Base-by-base conservation (phyloP, 306 rosid genomes). In the Sophora flavescens region DNA sequence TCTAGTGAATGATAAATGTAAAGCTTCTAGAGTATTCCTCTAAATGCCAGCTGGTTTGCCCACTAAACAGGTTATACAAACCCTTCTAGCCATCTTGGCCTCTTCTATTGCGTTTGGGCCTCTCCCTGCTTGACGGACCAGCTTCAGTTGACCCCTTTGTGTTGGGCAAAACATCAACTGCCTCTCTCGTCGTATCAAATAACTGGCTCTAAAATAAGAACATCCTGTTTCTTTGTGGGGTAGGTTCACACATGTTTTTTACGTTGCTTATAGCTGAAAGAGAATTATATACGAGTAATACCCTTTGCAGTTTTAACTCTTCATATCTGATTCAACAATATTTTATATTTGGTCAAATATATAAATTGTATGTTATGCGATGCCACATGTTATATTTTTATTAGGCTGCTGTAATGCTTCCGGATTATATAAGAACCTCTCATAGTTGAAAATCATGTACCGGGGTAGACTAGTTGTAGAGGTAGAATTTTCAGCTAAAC, bases 201-300 rank as follows among this genome's bases (percentile, higher is more conserved):
- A n/a, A n/a, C n/a, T 82, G 93, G 91, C 44, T 65, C 89, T 10
- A n/a, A n/a, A 78, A 82, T 62, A 87, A 75, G 62, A 85, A 75
- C 67, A 81, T 91, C 71, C 78, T 91, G 38, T 85, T 91, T 75
- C 91, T 91, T 45, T 91, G 93, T 62, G 93, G 93, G 81, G 96
- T 90, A 82, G 58, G 89, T 52, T 72, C 47, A 48, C 62, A 22
- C n/a, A n/a, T 44, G 58, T 68, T 10, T 50, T n/a, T 4, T 16
- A 30, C 54, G 53, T 35, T 59, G 16, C 44, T 45, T 59, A 42
- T 8, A 26, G 22, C 0, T 50, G 30, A 71, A 59, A 48, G 44
- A 39, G 44, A 39, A 39, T 39, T 39, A 1, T 39, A 8, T 39
- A 39, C 9, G 9, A 39, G 44, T 8, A 6, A 42, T 42, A 42